phyloP scores from a whole-genome alignment of 768 basidiomycete species.

The Suillus sp. region DNA sequence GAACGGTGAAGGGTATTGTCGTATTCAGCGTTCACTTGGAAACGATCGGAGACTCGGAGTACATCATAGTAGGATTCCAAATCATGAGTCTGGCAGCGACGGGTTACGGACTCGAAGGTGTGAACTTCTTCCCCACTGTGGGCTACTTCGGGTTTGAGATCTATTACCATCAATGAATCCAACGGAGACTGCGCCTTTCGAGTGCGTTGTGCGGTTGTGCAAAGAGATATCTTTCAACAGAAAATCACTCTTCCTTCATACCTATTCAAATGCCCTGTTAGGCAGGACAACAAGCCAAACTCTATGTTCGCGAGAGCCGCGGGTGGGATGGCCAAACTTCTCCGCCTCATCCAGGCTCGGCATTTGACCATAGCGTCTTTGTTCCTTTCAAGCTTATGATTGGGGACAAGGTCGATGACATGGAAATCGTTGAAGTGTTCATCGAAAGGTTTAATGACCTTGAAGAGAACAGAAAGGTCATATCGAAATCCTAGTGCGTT shows the following conservation, averaged over 20 bases:
- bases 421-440: slow-evolving; percentile 70
- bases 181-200: slow-evolving; percentile 57
- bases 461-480: too few relatives aligned
- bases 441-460: slow-evolving; percentile 61
- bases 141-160: too few relatives aligned
- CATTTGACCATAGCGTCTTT: slow-evolving; percentile 79
- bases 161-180: slow-evolving; percentile 63
- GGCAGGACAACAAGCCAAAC: slow-evolving; percentile 57
- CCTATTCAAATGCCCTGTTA: too few relatives aligned
- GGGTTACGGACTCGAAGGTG: slow-evolving; percentile 74
- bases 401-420: too few relatives aligned
- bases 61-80: too few relatives aligned
- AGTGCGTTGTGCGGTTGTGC: slow-evolving; percentile 61
- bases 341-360: slow-evolving; percentile 44
- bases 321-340: slow-evolving; percentile 71
- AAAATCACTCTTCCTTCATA: not conserved
- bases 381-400: slow-evolving; percentile 73
- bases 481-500: slow-evolving; percentile 55
- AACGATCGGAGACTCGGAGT: too few relatives aligned
- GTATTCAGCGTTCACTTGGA: too few relatives aligned
- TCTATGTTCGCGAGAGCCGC: slow-evolving; percentile 52
- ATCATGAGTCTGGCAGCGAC: too few relatives aligned
- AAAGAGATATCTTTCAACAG: slow-evolving; percentile 44
- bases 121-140: slow-evolving; percentile 71
- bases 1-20: too few relatives aligned